Evolutionary conservation across 202 grass and related monocot genomes (phyloP), one percentile per base, ranked within the genome.

Genomic region (Elaeis oleifera): DNA sequence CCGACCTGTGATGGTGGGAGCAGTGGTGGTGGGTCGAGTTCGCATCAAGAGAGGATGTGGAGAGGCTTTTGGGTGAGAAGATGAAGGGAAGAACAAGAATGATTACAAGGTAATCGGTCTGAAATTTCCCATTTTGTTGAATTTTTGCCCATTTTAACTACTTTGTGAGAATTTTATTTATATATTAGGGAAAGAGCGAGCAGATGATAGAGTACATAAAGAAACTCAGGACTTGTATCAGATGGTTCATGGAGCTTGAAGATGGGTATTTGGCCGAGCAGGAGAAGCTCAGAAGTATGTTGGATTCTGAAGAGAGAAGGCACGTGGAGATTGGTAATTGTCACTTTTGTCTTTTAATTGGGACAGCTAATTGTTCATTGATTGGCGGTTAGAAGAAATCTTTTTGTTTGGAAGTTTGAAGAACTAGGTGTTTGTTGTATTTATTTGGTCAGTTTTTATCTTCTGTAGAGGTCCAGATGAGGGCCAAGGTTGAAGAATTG

Each of bases 201-300:
- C 95, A 87, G 75, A 85, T 92, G 83, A 84, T 68, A 3, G 88
- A 94, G 4, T 90, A 99, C 63, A 94, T 94, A 54, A 94, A 90
- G 76, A 84, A 92, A 62, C 79, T 99, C 5, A 86, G 85, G 50
- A 73, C 56, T 24, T 99, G 95, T 52, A 75, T 84, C 49, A 64
- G 62, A 4, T 94, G 88, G 95, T 79, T 70, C 53, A 76, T 70
- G 27, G 95, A 87, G 14, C 68, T 89, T 49, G 82, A 84, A 53
- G 88, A 99, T 52, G 74, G 73, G 1, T 86, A 94, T 64, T 52
- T 89, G 78, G 75, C 49, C 3, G 95, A 94, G 56, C 88, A 78
- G 66, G 83, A 89, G 60, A 92, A 81, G 58, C 85, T 89, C 1
- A 68, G 55, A 24, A 63, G 55, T 29, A 68, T 63, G 65, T 72